Conservation (phyloP, 2,329 filamentous ascomycete species). For the Chaetomium globosum region DNA sequence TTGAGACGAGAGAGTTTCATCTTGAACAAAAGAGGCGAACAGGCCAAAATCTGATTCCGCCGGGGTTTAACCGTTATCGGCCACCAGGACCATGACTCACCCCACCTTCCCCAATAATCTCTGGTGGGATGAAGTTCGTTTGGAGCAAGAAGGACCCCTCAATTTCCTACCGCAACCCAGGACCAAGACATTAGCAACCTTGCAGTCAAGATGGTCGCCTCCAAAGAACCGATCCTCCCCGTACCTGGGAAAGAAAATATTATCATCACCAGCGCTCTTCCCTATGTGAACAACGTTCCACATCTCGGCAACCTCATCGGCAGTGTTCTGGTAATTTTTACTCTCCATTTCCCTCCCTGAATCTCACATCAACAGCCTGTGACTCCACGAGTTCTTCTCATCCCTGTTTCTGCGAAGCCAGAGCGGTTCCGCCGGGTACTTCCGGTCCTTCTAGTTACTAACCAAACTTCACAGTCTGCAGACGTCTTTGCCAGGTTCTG, state of each 20-base stretch:
- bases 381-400: constrained; percentile 9
- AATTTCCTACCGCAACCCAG: constrained; percentile 6
- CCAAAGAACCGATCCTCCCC: constrained; percentile 59
- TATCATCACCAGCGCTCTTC: constrained; percentile 87
- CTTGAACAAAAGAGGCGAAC: background rate
- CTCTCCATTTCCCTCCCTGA: constrained; percentile 1
- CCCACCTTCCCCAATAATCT: constrained; percentile 26
- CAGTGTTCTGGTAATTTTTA: constrained; percentile 62
- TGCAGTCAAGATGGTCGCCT: constrained; percentile 27
- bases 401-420: constrained; percentile 7
- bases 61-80: constrained; percentile 24
- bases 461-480: constrained; percentile 56
- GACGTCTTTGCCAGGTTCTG: constrained; percentile 84
- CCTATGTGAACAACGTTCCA: constrained; percentile 78
- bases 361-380: background rate
- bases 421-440: background rate
- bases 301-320: constrained; percentile 90
- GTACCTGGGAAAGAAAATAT: constrained; percentile 79
- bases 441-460: constrained; percentile 7
- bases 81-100: constrained; percentile 27
- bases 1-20: background rate
- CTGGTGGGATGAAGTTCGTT: constrained; percentile 11
- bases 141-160: constrained; percentile 23
- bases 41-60: background rate
- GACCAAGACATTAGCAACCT: constrained; percentile 7